These are phyloP conservation scores for Lolium perenne DNA, from an alignment of 176 grass and related monocot species.

Conservation along the genomic window DNA sequence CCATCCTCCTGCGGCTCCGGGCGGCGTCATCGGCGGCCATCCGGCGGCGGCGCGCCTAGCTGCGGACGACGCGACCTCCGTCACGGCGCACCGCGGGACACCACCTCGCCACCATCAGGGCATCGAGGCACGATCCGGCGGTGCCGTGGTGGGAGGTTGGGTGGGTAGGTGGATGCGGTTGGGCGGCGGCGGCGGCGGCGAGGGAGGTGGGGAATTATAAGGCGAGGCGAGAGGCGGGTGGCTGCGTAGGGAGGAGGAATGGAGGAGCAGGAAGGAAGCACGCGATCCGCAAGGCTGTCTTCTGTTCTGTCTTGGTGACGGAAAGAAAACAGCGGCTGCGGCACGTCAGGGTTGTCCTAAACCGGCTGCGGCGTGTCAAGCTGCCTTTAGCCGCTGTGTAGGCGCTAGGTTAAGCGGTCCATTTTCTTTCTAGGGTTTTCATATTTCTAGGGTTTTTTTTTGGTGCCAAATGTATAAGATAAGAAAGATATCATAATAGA, in stretches of 20 bases:
- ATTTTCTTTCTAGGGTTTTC: no score
- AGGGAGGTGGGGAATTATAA: slow-evolving; percentile 35
- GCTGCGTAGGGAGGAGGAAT: background rate
- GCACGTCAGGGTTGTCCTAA: background rate
- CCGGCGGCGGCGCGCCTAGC: slow-evolving; percentile 24
- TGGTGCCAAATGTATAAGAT: no score
- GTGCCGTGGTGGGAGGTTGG: no score
- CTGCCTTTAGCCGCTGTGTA: background rate
- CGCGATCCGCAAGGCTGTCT: background rate
- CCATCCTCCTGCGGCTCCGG: slow-evolving; percentile 77
- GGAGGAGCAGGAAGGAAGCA: background rate
- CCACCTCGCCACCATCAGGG: slow-evolving; percentile 17
- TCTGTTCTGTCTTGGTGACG: slow-evolving; percentile 20
- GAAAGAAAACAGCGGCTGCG: background rate
- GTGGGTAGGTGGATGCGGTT: background rate
- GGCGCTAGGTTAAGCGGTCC: background rate
- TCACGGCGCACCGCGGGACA: background rate
- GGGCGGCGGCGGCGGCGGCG: slow-evolving; percentile 29
- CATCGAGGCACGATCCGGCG: background rate
- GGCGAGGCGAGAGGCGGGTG: background rate
- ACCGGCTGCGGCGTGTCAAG: background rate
- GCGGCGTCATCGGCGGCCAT: slow-evolving; percentile 66
- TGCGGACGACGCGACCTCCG: background rate
- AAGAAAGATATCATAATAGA: no score
- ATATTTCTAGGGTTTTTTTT: no score